Evolutionary conservation across 495 filamentous ascomycete species (phyloP).

Genomic region (Daldinia concentrica): DNA sequence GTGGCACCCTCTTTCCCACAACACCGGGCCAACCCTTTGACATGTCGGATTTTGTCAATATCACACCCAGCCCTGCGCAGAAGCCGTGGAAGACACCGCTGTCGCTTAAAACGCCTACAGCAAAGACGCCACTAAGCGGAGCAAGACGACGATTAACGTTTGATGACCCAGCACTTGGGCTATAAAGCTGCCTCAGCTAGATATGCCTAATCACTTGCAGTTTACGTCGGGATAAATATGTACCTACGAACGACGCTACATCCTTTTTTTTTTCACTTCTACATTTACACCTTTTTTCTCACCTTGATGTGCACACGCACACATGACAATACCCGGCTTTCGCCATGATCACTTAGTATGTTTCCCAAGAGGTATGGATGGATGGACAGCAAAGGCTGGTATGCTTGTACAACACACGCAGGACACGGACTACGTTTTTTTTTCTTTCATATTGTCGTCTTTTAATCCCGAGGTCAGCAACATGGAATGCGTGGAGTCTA

Average conservation of each 20-base stretch:
- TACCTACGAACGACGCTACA: slow-evolving; percentile 7
- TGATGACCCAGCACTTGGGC: slow-evolving; percentile 48
- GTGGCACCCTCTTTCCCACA: slow-evolving; percentile 65
- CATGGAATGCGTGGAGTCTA: slow-evolving; percentile 32
- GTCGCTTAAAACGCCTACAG: slow-evolving; percentile 46
- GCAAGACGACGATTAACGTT: slow-evolving; percentile 57
- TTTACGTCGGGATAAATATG: slow-evolving; percentile 3
- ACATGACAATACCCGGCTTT: slow-evolving; percentile 40
- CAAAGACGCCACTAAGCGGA: slow-evolving; percentile 55
- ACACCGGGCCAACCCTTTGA: slow-evolving; percentile 80
- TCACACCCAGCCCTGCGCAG: slow-evolving; percentile 94
- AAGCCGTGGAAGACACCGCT: slow-evolving; percentile 79
- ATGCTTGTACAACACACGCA: slow-evolving; percentile 31
- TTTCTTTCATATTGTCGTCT: not conserved
- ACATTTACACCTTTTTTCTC: slow-evolving; percentile 2
- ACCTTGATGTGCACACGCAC: slow-evolving; percentile 17
- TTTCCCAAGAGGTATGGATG: slow-evolving; percentile 28
- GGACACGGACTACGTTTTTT: slow-evolving; percentile 8
- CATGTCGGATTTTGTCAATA: slow-evolving; percentile 96
- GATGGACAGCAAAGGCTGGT: slow-evolving; percentile 16
- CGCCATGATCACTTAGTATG: slow-evolving; percentile 32
- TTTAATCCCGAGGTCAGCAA: slow-evolving; percentile 22
- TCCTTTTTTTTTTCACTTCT: slow-evolving; percentile 16
- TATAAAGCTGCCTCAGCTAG: slow-evolving; percentile 5
- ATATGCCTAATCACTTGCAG: not conserved